Conservation (phyloP, 192 early-diverging fungal genomes). For the Endogone sp. region DNA sequence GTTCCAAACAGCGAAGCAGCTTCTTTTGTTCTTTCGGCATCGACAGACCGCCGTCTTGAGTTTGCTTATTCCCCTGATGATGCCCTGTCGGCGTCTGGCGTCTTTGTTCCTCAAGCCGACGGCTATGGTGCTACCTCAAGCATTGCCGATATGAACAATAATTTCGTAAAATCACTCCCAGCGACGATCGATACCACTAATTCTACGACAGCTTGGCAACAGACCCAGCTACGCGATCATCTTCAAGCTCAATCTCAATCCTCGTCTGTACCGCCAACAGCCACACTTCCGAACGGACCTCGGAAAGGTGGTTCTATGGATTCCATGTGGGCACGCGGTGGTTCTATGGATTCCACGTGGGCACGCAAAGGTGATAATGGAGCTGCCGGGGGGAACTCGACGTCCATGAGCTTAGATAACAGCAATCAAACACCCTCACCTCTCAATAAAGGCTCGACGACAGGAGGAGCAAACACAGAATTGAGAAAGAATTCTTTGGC, state of each 20-base stretch:
- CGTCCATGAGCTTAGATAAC: no score
- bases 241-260: background rate
- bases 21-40: no score
- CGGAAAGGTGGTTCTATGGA: background rate
- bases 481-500: no score
- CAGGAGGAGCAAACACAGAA: no score
- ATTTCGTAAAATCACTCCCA: background rate
- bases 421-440: no score
- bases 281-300: background rate
- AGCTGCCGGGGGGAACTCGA: no score
- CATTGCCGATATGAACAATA: no score
- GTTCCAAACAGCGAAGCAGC: no score
- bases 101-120: background rate
- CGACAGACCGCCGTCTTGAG: no score
- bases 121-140: no score
- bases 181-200: background rate
- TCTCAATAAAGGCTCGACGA: no score
- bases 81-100: background rate
- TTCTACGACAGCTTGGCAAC: background rate
- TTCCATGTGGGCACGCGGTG: background rate
- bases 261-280: background rate
- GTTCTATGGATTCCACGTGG: background rate
- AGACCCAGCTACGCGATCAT: background rate
- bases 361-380: background rate
- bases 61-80: no score